Evolutionary conservation across 257 asterid species (phyloP).

Genomic region (Asclepias syriaca): DNA sequence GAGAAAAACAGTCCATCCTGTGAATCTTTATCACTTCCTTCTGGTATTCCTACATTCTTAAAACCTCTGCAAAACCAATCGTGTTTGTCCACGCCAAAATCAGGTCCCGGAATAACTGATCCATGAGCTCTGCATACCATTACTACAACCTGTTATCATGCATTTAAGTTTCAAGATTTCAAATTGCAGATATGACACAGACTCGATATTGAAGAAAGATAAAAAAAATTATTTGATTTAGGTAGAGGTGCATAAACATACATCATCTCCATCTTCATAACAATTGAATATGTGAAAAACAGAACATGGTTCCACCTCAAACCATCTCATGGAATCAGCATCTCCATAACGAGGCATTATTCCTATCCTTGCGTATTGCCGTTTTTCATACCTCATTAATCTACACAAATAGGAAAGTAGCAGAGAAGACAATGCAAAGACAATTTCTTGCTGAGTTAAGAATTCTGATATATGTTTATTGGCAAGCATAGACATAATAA

Average conservation of each 20-base stretch:
- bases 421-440: neutral
- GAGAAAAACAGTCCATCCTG: constrained; percentile 28
- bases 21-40: constrained; percentile 10
- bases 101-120: constrained; percentile 66
- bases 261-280: constrained; percentile 58
- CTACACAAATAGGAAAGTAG: constrained; percentile 19
- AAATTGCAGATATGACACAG: neutral
- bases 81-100: constrained; percentile 38
- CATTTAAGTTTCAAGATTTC: neutral
- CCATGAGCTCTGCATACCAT: constrained; percentile 48
- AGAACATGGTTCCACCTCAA: constrained; percentile 52
- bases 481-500: neutral
- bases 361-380: constrained; percentile 60
- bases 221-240: neutral
- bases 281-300: constrained; percentile 68
- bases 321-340: constrained; percentile 58
- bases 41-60: constrained; percentile 14
- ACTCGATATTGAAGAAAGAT: neutral
- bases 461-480: neutral
- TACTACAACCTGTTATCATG: constrained; percentile 38
- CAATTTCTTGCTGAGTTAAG: neutral
- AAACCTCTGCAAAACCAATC: constrained; percentile 57
- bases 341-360: constrained; percentile 82
- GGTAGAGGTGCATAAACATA: constrained; percentile 12
- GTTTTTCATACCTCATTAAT: constrained; percentile 40